Percentiles rank a stretch among this genome's conserved stretches.
phyloP scores from a whole-genome alignment of 495 filamentous ascomycete species.

The Lichenothelia convexa region DNA sequence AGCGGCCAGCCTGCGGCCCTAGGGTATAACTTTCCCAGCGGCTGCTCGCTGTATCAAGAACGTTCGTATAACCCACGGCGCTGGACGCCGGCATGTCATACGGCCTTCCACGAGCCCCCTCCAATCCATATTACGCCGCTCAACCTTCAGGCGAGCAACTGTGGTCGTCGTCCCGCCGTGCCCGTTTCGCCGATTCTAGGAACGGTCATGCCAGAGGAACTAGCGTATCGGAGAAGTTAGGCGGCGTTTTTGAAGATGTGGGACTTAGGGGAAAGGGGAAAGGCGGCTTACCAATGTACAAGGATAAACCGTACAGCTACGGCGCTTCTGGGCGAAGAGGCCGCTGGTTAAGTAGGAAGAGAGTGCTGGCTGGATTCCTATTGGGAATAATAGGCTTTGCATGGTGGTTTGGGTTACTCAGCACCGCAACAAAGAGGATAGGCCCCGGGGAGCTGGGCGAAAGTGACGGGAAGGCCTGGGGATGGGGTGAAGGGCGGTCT shows the following conservation, averaged over 20 bases:
- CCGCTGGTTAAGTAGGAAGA: slow-evolving; percentile 29
- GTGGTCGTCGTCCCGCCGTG: slow-evolving; percentile 29
- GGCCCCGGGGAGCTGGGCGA: slow-evolving; percentile 20
- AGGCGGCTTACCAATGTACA: slow-evolving; percentile 78
- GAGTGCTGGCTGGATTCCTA: slow-evolving; percentile 29
- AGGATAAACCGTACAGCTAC: slow-evolving; percentile 85
- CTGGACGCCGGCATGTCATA: slow-evolving; percentile 54
- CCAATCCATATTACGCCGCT: slow-evolving; percentile 48
- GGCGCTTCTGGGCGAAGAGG: slow-evolving; percentile 30
- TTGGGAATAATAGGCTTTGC: slow-evolving; percentile 32
- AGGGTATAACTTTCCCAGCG: no score
- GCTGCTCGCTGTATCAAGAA: no score
- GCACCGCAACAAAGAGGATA: no score
- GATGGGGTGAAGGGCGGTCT: slow-evolving; percentile 16
- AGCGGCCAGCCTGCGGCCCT: no score
- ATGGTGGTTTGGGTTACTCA: slow-evolving; percentile 41
- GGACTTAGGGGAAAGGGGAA: slow-evolving; percentile 36
- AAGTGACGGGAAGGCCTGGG: slow-evolving; percentile 24
- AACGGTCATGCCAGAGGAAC: slow-evolving; percentile 26
- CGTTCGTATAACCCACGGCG: no score
- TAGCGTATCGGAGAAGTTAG: slow-evolving; percentile 28
- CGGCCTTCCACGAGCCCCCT: slow-evolving; percentile 44
- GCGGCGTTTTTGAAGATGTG: slow-evolving; percentile 33
- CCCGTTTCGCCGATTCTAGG: slow-evolving; percentile 17
- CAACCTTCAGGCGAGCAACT: slow-evolving; percentile 46